Conservation (phyloP, 2,329 filamentous ascomycete species). For the Spiromastix sp. region DNA sequence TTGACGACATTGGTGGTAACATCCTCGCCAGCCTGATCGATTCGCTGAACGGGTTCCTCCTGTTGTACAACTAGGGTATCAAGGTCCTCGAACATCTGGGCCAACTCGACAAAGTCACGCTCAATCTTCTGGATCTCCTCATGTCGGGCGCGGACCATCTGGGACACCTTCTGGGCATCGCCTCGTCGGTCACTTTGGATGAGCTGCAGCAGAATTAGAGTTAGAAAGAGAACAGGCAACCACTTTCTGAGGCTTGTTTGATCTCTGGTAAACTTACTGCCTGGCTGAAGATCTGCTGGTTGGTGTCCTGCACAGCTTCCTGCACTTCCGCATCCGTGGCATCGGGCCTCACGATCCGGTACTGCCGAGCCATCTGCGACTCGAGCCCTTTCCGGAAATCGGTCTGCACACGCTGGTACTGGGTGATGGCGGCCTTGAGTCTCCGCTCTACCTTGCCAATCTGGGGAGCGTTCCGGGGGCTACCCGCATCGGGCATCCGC, state of each 20-base stretch:
- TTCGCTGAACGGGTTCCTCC: constrained; percentile 66
- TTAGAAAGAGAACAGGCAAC: background rate
- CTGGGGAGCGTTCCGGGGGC: constrained; percentile 65
- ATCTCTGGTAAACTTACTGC: constrained; percentile 40
- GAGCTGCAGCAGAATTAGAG: constrained; percentile 36
- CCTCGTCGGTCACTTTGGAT: constrained; percentile 71
- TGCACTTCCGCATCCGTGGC: constrained; percentile 68
- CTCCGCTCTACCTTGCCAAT: constrained; percentile 70
- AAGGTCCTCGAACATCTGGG: constrained; percentile 81
- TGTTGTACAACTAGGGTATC: constrained; percentile 79
- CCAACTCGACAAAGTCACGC: constrained; percentile 75
- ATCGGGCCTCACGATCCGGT: constrained; percentile 77
- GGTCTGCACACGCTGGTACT: constrained; percentile 71
- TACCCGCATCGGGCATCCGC: constrained; percentile 63
- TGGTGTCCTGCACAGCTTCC: constrained; percentile 62
- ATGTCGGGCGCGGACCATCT: constrained; percentile 73
- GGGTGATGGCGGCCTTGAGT: constrained; percentile 68
- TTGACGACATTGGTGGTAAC: constrained; percentile 75
- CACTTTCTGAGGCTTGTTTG: background rate
- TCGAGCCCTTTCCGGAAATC: constrained; percentile 70
- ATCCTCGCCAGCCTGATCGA: constrained; percentile 80
- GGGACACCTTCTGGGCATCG: constrained; percentile 68
- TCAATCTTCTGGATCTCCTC: constrained; percentile 87
- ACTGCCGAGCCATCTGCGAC: constrained; percentile 80
- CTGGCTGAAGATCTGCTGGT: constrained; percentile 75